Conservation (phyloP, 2,329 filamentous ascomycete species). For the Hyphodiscus sp. region DNA sequence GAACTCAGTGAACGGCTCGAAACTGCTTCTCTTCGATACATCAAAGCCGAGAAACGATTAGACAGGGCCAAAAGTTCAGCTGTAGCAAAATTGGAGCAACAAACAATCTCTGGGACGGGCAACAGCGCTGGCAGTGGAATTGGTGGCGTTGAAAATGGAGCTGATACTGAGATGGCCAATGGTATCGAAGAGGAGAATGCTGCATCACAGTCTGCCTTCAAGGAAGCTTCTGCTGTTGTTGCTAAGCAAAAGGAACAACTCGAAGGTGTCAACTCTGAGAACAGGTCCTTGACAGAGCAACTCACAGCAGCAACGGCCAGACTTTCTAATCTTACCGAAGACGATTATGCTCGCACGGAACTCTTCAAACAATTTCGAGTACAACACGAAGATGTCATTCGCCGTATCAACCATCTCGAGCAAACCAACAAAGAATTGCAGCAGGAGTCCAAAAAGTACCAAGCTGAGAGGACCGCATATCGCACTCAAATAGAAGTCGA, state of each 20-base stretch:
- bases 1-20: constrained; percentile 82
- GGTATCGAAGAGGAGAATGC: constrained; percentile 50
- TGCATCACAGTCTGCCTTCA: constrained; percentile 68
- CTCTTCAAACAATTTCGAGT: constrained; percentile 87
- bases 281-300: constrained; percentile 67
- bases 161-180: constrained; percentile 35
- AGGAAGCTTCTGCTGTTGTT: constrained; percentile 69
- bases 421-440: constrained; percentile 78
- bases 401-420: constrained; percentile 85
- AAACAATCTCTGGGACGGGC: constrained; percentile 66
- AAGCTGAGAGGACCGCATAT: constrained; percentile 78
- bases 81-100: constrained; percentile 85
- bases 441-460: constrained; percentile 78
- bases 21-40: constrained; percentile 80
- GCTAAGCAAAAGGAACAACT: constrained; percentile 86
- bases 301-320: constrained; percentile 65
- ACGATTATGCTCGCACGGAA: constrained; percentile 89
- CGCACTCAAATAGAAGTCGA: constrained; percentile 78
- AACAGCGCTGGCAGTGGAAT: constrained; percentile 31
- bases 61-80: constrained; percentile 84
- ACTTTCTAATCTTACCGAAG: constrained; percentile 71
- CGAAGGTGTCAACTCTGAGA: constrained; percentile 70
- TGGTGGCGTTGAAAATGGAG: constrained; percentile 39
- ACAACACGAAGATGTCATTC: constrained; percentile 89
- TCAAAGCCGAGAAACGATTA: constrained; percentile 91